phyloP scores from a whole-genome alignment of 2,329 filamentous ascomycete species.

The Huntiella moniliformis region DNA sequence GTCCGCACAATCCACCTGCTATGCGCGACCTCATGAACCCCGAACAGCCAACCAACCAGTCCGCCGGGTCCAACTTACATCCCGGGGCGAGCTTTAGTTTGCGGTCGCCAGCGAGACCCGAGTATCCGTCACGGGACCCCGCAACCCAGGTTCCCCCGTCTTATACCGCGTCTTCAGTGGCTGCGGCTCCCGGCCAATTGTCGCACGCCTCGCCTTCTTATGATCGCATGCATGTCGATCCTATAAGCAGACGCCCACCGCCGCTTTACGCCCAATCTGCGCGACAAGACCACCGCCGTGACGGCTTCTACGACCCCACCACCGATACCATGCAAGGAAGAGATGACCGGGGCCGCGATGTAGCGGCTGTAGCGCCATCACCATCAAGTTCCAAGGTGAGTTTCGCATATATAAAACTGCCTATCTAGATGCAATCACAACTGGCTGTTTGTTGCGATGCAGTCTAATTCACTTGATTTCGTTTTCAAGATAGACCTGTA shows the following conservation, averaged over 20 bases:
- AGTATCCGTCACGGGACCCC: neutral
- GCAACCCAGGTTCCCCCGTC: slow-evolving; percentile 2
- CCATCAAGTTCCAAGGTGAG: neutral
- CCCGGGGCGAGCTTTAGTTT: slow-evolving; percentile 25
- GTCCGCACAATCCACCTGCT: slow-evolving; percentile 17
- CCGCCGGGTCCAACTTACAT: slow-evolving; percentile 14
- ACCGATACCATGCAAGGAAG: slow-evolving; percentile 24
- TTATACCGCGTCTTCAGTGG: slow-evolving; percentile 13
- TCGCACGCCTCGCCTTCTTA: slow-evolving; percentile 21
- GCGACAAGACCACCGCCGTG: slow-evolving; percentile 11
- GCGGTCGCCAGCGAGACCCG: slow-evolving; percentile 16
- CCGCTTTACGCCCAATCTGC: slow-evolving; percentile 20
- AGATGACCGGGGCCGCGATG: neutral
- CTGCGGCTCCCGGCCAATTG: slow-evolving; percentile 19
- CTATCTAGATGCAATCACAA: too few relatives aligned
- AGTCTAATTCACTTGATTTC: too few relatives aligned
- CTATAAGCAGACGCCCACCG: slow-evolving; percentile 12
- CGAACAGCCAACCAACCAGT: slow-evolving; percentile 20
- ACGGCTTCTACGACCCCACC: slow-evolving; percentile 35
- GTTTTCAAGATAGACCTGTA: too few relatives aligned
- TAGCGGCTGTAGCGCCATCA: slow-evolving; percentile 22
- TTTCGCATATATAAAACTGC: too few relatives aligned
- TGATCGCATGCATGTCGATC: neutral
- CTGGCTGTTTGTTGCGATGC: too few relatives aligned
- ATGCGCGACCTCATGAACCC: slow-evolving; percentile 30